Evolutionary conservation across 2,329 filamentous ascomycete genomes (phyloP), one percentile per base, ranked within the genome.

Genomic region (Fusarium chuoi): DNA sequence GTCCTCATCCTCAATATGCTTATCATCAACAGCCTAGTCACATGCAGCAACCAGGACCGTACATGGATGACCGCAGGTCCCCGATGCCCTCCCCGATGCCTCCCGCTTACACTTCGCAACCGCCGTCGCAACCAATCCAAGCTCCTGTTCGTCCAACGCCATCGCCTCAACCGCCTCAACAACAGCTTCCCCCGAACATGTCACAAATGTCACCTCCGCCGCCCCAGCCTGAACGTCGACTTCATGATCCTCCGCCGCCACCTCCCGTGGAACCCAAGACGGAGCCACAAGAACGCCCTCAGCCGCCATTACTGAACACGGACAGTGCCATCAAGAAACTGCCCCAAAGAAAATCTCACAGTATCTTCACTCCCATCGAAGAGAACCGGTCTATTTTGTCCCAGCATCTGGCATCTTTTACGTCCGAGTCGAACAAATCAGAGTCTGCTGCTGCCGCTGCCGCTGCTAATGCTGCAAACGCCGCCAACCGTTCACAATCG

Each of bases 321-420:
- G 85, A 85, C 55, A 82, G 83, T 41, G 84, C 84, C 24, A 87
- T 90, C 71, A 89, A 89, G 81, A 90, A 89, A 75, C 85, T 93
- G 72, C 91, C 92, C 5, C 93, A 92, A 78, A 91, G 93, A 39
- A 95, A 95, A 81, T 92, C 92, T 28, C 92, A 95, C 80, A 98
- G 95, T 81, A 98, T 99, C 68, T 98, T 98, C 80, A 99, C 96
- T 0, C 96, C 96, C 1, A 97, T 99, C 71, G 96, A 98, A 78
- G 95, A 98, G 80, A 95, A 93, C 77, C 90, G 94, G 55, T 98
- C 95, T 3, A 92, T 98, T 66, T 84, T 98, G 48, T 94, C 94
- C 18, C 94, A 96, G 74, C 95, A 98, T 81, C 91, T 93, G 71
- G 91, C 90, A 22, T 89, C 89, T 4, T 92, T 93, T 74, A 87